Percentiles rank a stretch among this genome's conserved stretches.
Conservation (phyloP, 2,329 filamentous ascomycete species). For the Penicillium sp. region DNA sequence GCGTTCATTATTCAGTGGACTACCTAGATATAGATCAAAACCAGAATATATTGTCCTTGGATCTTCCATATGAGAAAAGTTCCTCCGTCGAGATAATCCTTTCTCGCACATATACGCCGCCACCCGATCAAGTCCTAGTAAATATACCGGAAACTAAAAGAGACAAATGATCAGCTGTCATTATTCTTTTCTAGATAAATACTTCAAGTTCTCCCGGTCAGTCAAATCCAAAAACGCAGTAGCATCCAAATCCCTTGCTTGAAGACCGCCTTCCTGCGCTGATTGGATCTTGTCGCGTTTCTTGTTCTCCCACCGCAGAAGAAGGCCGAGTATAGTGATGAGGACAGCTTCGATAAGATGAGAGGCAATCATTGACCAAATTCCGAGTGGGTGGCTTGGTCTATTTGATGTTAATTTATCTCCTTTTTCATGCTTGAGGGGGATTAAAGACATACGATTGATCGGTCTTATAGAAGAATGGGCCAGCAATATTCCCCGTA, state of each 20-base stretch:
- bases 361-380: conserved; percentile 56
- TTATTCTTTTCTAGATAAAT: conserved; percentile 11
- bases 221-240: conserved; percentile 55
- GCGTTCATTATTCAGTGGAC: too few species aligned
- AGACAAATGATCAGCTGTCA: neutral
- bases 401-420: conserved; percentile 18
- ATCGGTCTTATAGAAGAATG: conserved; percentile 59
- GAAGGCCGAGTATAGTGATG: conserved; percentile 43
- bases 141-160: conserved; percentile 28
- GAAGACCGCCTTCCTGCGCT: conserved; percentile 44
- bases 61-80: too few species aligned
- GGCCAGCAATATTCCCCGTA: conserved; percentile 58
- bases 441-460: too few species aligned
- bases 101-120: too few species aligned
- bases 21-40: too few species aligned
- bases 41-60: too few species aligned
- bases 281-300: conserved; percentile 48
- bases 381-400: conserved; percentile 49
- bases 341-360: conserved; percentile 51
- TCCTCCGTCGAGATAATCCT: too few species aligned
- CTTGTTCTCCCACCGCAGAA: conserved; percentile 49
- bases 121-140: too few species aligned
- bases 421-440: too few species aligned
- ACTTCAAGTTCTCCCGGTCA: conserved; percentile 51
- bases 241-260: conserved; percentile 45